Conservation (phyloP, 2,329 filamentous ascomycete species). For the Colletotrichum theobromicola region DNA sequence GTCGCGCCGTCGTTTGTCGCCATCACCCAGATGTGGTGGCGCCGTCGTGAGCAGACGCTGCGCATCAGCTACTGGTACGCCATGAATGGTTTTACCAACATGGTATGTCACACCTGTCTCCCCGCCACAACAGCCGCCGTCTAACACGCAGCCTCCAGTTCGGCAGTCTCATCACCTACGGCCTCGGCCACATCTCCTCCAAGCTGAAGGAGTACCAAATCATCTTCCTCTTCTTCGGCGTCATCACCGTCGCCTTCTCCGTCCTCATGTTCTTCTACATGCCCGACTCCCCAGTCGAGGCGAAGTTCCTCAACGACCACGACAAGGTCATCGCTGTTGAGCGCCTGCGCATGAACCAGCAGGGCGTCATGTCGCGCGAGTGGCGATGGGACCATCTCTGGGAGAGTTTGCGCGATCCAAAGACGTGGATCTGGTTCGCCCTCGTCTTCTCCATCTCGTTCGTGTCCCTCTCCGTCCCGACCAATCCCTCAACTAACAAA, state of each 20-base stretch:
- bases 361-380: slow-evolving; percentile 40
- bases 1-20: slow-evolving; percentile 54
- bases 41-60: slow-evolving; percentile 36
- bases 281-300: slow-evolving; percentile 68
- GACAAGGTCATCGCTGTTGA: slow-evolving; percentile 66
- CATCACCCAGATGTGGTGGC: slow-evolving; percentile 49
- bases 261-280: slow-evolving; percentile 60
- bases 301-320: slow-evolving; percentile 59
- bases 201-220: slow-evolving; percentile 52
- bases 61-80: slow-evolving; percentile 35
- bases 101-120: neutral
- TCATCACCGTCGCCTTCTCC: slow-evolving; percentile 53
- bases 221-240: slow-evolving; percentile 60
- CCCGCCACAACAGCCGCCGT: neutral
- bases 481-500: neutral
- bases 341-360: slow-evolving; percentile 56
- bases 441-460: slow-evolving; percentile 59
- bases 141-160: slow-evolving; percentile 34
- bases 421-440: slow-evolving; percentile 48
- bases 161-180: slow-evolving; percentile 62
- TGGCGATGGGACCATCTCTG: slow-evolving; percentile 48
- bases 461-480: neutral
- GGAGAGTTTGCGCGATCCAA: slow-evolving; percentile 42
- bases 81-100: slow-evolving; percentile 32
- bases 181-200: slow-evolving; percentile 54